Conservation (phyloP, 73 alveolate species). For the Paramecium sexaurelia region DNA sequence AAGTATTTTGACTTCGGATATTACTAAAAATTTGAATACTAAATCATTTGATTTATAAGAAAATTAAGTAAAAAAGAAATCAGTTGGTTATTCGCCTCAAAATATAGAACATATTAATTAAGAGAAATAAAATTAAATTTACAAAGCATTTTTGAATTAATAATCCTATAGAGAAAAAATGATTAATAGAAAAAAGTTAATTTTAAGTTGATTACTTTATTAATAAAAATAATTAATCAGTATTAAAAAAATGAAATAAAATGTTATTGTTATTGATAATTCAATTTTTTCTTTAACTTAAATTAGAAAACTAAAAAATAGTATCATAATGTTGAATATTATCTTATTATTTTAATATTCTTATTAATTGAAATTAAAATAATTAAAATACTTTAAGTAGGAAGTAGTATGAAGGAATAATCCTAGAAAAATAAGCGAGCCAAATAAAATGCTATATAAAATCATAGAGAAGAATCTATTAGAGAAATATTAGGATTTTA, state of each 20-base stretch:
- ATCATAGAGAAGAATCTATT: not conserved
- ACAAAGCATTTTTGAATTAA: not conserved
- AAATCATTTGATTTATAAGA: not conserved
- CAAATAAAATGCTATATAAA: not conserved
- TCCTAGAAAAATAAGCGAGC: not conserved
- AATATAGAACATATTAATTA: not conserved
- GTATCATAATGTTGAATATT: not conserved
- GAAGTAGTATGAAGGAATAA: not conserved
- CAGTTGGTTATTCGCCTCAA: not conserved
- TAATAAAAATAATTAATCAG: not conserved
- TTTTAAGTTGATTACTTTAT: not conserved
- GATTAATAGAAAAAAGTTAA: not conserved
- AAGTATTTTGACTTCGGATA: not conserved
- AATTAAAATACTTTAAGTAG: not conserved
- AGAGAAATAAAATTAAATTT: not conserved
- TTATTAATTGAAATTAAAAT: not conserved
- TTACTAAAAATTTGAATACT: not conserved
- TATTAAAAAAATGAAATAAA: not conserved
- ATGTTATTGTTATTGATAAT: too few species aligned
- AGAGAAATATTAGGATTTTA: conserved; percentile 24
- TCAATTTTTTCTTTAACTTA: too few species aligned
- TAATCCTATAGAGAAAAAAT: not conserved
- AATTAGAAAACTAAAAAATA: not conserved
- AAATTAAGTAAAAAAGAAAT: not conserved
- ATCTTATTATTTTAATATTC: not conserved